Conservation (phyloP, 306 rosid genomes). For the Fragaria iinumae region DNA sequence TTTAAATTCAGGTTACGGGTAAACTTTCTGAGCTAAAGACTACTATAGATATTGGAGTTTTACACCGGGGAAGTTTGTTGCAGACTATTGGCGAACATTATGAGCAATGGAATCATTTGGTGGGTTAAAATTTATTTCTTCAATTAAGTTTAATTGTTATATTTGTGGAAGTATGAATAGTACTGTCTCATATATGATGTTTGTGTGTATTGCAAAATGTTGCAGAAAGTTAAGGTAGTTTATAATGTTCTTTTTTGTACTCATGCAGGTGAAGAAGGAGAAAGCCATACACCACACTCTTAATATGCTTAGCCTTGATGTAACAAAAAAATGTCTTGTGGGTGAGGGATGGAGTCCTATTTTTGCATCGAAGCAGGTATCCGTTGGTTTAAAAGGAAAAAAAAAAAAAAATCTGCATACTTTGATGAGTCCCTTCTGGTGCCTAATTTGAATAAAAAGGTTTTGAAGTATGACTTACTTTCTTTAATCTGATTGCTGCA, state of each 20-base stretch:
- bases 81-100: constrained; percentile 65
- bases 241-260: constrained; percentile 30
- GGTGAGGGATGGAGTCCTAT: constrained; percentile 98
- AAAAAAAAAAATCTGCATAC: not conserved
- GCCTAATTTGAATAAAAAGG: not conserved
- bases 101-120: constrained; percentile 84
- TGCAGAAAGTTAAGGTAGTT: constrained; percentile 21
- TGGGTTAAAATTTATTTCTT: constrained; percentile 31
- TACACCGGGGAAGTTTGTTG: constrained; percentile 67
- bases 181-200: constrained; percentile 3
- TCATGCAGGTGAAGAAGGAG: constrained; percentile 84
- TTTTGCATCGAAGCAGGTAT: constrained; percentile 82
- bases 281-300: constrained; percentile 84
- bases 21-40: constrained; percentile 77
- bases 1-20: constrained; percentile 64
- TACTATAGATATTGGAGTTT: constrained; percentile 72
- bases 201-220: constrained; percentile 19
- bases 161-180: not conserved
- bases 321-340: constrained; percentile 91
- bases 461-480: not conserved
- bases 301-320: constrained; percentile 96
- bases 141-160: not conserved
- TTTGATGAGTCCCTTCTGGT: not conserved
- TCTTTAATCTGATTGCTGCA: constrained; percentile 20
- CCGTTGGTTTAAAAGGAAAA: not conserved